Conservation (phyloP, 202 grass and related monocot species). For the Hordeum pubiflorum region DNA sequence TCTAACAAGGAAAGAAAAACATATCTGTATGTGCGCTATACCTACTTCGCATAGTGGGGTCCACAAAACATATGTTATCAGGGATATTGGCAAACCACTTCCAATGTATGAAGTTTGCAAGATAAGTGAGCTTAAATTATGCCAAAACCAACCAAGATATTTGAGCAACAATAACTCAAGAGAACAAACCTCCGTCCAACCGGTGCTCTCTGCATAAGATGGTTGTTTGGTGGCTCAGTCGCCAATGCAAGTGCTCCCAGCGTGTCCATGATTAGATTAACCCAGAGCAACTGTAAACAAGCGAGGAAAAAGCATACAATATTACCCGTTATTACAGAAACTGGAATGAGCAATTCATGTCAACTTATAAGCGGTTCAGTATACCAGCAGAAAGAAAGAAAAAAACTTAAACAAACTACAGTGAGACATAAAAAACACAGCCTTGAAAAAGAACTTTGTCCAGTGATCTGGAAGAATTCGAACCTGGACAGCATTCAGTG, state of each 20-base stretch:
- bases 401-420: neutral
- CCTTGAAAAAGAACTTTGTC: neutral
- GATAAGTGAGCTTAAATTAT: neutral
- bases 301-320: neutral
- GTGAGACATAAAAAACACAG: neutral
- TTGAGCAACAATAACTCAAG: neutral
- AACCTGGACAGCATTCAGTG: slow-evolving; percentile 97
- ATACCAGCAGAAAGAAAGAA: neutral
- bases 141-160: neutral
- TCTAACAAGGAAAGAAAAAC: too few relatives aligned
- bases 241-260: slow-evolving; percentile 94
- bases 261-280: slow-evolving; percentile 97
- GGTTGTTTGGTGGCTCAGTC: slow-evolving; percentile 78
- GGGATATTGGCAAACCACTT: too few relatives aligned
- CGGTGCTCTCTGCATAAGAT: slow-evolving; percentile 73
- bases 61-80: neutral
- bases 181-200: slow-evolving; percentile 69
- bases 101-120: neutral
- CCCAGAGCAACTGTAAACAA: slow-evolving; percentile 69
- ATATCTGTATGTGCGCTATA: neutral
- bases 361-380: neutral
- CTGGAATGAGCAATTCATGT: neutral
- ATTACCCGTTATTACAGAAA: slow-evolving; percentile 13
- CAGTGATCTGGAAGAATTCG: neutral
- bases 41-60: neutral